A percentile compares a stretch with the other conserved stretches of the same genome.
Evolutionary conservation across 192 early-diverging fungal species (phyloP).

Genomic region (Gamsiella multidivaricata): DNA sequence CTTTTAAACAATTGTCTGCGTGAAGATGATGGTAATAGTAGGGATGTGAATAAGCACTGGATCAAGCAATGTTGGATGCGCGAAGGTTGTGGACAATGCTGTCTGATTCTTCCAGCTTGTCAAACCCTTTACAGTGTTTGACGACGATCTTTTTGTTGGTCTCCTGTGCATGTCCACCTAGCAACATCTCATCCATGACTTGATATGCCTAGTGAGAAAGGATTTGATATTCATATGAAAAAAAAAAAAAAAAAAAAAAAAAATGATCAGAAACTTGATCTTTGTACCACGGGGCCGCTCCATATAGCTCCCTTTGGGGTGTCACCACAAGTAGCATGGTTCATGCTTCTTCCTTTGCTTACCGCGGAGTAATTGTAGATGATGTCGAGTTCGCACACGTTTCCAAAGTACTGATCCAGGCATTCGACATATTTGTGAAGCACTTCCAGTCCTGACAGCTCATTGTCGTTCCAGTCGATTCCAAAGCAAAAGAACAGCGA

Average conservation of each 20-base stretch:
- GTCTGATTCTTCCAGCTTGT: conserved; percentile 52
- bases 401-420: conserved; percentile 68
- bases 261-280: neutral
- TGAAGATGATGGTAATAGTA: neutral
- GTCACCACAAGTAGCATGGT: too few species aligned
- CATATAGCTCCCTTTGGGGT: too few species aligned
- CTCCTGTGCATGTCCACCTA: conserved; percentile 55
- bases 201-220: conserved; percentile 50
- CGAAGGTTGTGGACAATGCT: conserved; percentile 50
- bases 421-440: conserved; percentile 65
- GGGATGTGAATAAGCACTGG: neutral
- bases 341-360: neutral
- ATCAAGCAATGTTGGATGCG: conserved; percentile 52
- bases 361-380: conserved; percentile 65
- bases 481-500: conserved; percentile 63
- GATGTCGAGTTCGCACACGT: conserved; percentile 67
- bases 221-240: too few species aligned
- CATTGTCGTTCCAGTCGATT: conserved; percentile 64
- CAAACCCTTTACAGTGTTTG: conserved; percentile 55
- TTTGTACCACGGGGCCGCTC: neutral
- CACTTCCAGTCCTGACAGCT: conserved; percentile 60
- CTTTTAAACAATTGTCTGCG: neutral
- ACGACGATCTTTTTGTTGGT: conserved; percentile 56
- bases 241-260: neutral
- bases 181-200: conserved; percentile 58